phyloP scores from a whole-genome alignment of 108 stramenopile genomes.

The Cyclotella atomus region DNA sequence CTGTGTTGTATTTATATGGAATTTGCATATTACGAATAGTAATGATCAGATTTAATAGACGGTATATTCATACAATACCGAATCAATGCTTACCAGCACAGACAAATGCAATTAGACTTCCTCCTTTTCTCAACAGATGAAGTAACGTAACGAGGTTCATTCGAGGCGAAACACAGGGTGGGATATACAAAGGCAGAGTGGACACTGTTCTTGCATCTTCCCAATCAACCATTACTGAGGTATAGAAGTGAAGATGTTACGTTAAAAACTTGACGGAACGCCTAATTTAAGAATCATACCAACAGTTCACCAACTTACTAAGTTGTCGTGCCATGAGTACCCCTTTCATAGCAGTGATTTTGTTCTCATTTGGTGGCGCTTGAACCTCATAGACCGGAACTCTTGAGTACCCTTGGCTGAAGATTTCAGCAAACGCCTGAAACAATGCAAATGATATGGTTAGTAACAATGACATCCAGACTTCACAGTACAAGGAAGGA shows the following conservation, averaged over 20 bases:
- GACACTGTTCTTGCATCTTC: constrained; percentile 57
- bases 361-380: constrained; percentile 14
- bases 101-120: constrained; percentile 67
- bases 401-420: constrained; percentile 58
- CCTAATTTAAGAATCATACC: too few relatives aligned
- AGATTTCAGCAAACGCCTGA: constrained; percentile 58
- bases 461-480: too few relatives aligned
- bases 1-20: too few relatives aligned
- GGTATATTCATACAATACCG: background rate
- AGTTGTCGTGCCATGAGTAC: constrained; percentile 68
- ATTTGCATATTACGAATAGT: too few relatives aligned
- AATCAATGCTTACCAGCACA: constrained; percentile 41
- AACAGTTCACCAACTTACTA: too few relatives aligned
- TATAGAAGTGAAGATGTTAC: too few relatives aligned
- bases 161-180: constrained; percentile 58
- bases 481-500: background rate
- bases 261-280: too few relatives aligned
- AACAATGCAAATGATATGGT: background rate
- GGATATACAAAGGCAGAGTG: constrained; percentile 52
- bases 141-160: constrained; percentile 60
- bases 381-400: constrained; percentile 66
- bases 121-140: constrained; percentile 52
- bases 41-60: too few relatives aligned
- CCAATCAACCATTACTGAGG: constrained; percentile 75
- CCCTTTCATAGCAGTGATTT: constrained; percentile 47